A percentile compares a stretch with the other conserved stretches of the same genome.
Evolutionary conservation across 768 basidiomycete genomes (phyloP).

Genomic region (Cyclocybe aegerita): DNA sequence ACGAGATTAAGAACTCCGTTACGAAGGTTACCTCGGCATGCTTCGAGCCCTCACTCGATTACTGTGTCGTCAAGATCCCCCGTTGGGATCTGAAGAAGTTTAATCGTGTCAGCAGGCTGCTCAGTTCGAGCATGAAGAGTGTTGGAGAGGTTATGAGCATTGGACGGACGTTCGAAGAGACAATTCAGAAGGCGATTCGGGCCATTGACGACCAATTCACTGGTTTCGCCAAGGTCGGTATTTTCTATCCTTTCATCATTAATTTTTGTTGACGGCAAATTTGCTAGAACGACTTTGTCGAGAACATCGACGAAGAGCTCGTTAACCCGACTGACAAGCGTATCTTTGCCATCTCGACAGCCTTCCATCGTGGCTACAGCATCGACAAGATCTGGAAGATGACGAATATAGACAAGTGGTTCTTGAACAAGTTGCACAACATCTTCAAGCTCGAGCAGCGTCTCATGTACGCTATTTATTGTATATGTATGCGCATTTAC

Average conservation of each 20-base stretch:
- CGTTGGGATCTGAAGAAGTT: conserved; percentile 99
- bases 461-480: conserved; percentile 58
- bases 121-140: conserved; percentile 98
- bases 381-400: conserved; percentile 97
- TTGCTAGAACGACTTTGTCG: conserved; percentile 80
- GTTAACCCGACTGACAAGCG: conserved; percentile 95
- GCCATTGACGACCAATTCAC: conserved; percentile 94
- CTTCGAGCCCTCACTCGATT: conserved; percentile 97
- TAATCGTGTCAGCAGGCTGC: conserved; percentile 82
- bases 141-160: conserved; percentile 99
- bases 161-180: conserved; percentile 97
- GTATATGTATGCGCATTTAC: neutral
- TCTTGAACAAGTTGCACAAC: conserved; percentile 84
- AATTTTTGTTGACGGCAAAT: neutral
- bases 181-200: conserved; percentile 96
- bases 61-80: conserved; percentile 97
- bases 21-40: conserved; percentile 96
- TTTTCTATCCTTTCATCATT: neutral
- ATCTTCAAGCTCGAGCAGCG: conserved; percentile 80
- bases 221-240: conserved; percentile 82
- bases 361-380: conserved; percentile 89
- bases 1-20: conserved; percentile 97
- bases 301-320: conserved; percentile 91
- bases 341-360: conserved; percentile 93
- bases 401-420: conserved; percentile 99